Percentiles rank a stretch among this genome's conserved stretches.
phyloP scores from a whole-genome alignment of 1,139 yeast species.

The Pichia sp. region DNA sequence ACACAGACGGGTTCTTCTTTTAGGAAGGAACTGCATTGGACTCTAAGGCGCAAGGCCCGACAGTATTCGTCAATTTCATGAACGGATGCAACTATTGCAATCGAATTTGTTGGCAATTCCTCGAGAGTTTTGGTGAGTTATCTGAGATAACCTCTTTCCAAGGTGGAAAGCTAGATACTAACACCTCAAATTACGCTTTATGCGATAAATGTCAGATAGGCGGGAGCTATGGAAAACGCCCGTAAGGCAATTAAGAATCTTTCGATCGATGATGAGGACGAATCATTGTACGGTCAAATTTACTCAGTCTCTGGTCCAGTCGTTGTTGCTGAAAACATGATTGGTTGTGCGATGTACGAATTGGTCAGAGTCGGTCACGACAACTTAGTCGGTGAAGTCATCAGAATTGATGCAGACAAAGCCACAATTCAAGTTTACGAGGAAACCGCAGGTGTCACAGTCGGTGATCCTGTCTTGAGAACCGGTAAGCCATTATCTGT shows the following conservation, averaged over 20 bases:
- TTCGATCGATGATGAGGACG: slow-evolving; percentile 62
- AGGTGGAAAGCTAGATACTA: no score
- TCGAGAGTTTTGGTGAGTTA: no score
- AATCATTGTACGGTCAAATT: slow-evolving; percentile 79
- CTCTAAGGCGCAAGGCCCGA: no score
- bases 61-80: no score
- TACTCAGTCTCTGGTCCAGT: slow-evolving; percentile 98
- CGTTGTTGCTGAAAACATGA: slow-evolving; percentile 95
- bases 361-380: slow-evolving; percentile 96
- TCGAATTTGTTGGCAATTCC: no score
- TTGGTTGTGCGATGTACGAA: slow-evolving; percentile 99
- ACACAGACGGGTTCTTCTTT: not conserved
- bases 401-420: slow-evolving; percentile 92
- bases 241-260: slow-evolving; percentile 89
- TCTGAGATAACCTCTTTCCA: no score
- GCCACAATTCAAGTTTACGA: slow-evolving; percentile 98
- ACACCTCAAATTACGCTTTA: not conserved
- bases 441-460: slow-evolving; percentile 98
- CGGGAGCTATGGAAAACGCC: slow-evolving; percentile 97
- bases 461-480: slow-evolving; percentile 96
- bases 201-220: slow-evolving; percentile 39
- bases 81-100: no score
- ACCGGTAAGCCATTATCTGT: slow-evolving; percentile 98
- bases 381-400: slow-evolving; percentile 94
- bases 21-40: no score